Conservation (phyloP, 2,329 filamentous ascomycete genomes). For the Botrytis porri region DNA sequence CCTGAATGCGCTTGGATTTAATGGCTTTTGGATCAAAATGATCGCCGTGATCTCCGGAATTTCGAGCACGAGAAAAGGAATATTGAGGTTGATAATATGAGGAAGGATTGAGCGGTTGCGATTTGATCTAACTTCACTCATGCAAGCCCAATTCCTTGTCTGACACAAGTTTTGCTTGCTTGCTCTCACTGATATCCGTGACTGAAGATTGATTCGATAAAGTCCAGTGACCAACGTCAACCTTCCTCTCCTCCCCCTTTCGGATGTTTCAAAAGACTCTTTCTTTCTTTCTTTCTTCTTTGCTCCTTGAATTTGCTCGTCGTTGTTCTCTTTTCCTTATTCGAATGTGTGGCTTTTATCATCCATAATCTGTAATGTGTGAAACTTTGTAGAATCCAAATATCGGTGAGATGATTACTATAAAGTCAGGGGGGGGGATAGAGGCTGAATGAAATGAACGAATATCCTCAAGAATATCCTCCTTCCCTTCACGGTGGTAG, state of each 20-base stretch:
- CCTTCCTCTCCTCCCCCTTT: not conserved
- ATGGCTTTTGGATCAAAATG: constrained; percentile 9
- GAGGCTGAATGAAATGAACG: not conserved
- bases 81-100: constrained; percentile 4
- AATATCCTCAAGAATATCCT: not conserved
- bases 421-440: not conserved
- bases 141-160: constrained; percentile 8
- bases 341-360: not conserved
- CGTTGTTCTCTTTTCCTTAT: not conserved
- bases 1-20: constrained; percentile 6
- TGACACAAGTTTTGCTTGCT: not conserved
- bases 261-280: not conserved
- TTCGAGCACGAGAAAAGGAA: constrained; percentile 7
- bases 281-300: not conserved
- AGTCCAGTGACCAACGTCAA: constrained; percentile 2
- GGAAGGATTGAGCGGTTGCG: constrained; percentile 15
- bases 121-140: constrained; percentile 1
- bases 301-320: not conserved
- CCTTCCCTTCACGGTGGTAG: not conserved
- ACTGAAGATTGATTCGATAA: constrained; percentile 1
- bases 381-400: not conserved
- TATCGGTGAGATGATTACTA: not conserved
- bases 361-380: not conserved
- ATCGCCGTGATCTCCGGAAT: constrained; percentile 11
- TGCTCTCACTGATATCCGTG: not conserved